Base-by-base conservation (phyloP, 225 moss, liverwort and hornwort species). In the Polytrichum formosum region DNA sequence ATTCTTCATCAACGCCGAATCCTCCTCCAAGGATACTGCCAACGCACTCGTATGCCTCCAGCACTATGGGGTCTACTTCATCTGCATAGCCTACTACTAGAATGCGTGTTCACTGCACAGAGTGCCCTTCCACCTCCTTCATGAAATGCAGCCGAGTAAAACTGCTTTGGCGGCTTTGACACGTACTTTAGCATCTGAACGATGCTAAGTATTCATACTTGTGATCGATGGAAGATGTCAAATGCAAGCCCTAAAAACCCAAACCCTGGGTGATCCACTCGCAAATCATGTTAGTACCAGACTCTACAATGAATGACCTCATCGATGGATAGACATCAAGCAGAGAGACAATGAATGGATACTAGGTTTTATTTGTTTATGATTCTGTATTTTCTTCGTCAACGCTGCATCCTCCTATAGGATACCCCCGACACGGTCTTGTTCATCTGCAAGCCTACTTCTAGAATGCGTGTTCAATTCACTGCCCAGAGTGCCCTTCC, bases 81-180 rank as follows among this genome's bases (percentile, higher is more conserved):
- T 74, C 81, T 80, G 92, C 91, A 58, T 91, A 94, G 28, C 92
- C 88, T 72, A 92, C 80, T 82, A 92, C 87, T 30, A 94, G 74
- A 62, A 97, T 94, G 62, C 85, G 81, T 1, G 91, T 80, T 94
- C 13, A 94, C 91, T 54, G 84, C 86, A 89, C 90, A 94, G 58
- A 94, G 83, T 26, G 91, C 94, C 68, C 90, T 73, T 70, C 93
- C 79, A 21, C 96, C 92, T 6, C 90, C 96, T 67, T 92, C 93
- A 79, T 93, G 91, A 31, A 93, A 65, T 31, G 88, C 79, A 66
- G 91, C 84, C 85, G 92, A 77, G 79, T 96, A 93, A 37, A 23
- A 96, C 85, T 30, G 93, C 91, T 31, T 96, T 92, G 30, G 90
- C 92, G 67, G 96, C 87, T 74, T 93, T 92, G 58, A 92, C 78